phyloP scores from a whole-genome alignment of 768 basidiomycete species.

The Psilocybe subaeruginosa region DNA sequence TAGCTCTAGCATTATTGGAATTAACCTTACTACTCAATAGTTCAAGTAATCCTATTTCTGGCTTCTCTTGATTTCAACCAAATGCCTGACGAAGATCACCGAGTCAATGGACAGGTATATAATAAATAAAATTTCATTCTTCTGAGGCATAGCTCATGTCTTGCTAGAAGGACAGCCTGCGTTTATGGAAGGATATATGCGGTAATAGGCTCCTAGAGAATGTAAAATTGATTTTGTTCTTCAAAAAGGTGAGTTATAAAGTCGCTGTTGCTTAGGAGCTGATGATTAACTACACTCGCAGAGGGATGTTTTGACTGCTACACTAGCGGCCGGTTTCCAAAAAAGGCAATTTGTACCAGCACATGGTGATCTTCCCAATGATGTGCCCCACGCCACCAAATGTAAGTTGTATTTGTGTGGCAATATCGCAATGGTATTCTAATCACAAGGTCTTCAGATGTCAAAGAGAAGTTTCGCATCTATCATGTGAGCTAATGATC shows the following conservation, averaged over 20 bases:
- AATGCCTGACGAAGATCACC: constrained; percentile 67
- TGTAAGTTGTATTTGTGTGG: constrained; percentile 44
- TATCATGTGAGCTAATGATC: constrained; percentile 52
- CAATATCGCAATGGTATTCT: not conserved
- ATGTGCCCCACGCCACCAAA: constrained; percentile 57
- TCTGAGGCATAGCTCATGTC: not conserved
- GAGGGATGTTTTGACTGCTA: constrained; percentile 59
- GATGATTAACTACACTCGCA: constrained; percentile 10
- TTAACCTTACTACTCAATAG: constrained; percentile 28
- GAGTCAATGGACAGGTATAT: constrained; percentile 64
- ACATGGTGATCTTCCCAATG: constrained; percentile 61
- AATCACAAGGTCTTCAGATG: constrained; percentile 45
- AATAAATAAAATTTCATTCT: not conserved
- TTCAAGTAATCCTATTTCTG: constrained; percentile 82
- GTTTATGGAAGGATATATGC: constrained; percentile 74
- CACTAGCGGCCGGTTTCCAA: constrained; percentile 55
- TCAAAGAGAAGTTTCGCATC: constrained; percentile 66
- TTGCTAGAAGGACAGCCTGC: constrained; percentile 70
- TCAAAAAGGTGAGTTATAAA: constrained; percentile 60
- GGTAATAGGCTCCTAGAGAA: constrained; percentile 59
- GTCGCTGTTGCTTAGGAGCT: not conserved
- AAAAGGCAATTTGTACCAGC: constrained; percentile 65
- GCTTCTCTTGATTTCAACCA: constrained; percentile 79
- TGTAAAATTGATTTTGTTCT: constrained; percentile 71
- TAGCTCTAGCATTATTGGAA: not conserved